Base-by-base conservation (phyloP, 75 land plant species). In the Selaginella tamariscina region DNA sequence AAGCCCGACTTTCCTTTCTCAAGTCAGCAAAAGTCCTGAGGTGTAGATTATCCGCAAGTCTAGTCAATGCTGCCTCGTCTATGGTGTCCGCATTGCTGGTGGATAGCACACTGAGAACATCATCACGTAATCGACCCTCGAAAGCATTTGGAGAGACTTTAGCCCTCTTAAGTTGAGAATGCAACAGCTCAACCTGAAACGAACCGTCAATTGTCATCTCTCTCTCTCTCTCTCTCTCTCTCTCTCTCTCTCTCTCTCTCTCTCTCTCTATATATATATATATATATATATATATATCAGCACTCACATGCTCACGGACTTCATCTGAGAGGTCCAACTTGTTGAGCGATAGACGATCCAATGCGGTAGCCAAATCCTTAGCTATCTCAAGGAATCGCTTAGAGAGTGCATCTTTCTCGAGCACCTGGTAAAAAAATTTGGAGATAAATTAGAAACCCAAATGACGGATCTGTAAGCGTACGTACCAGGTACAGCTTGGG, bases 141-240 rank as follows among this genome's bases (percentile, higher is more conserved):
- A 39, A 15, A 15, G 49, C 15, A 33, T 91, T 88, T 9, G 60
- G 73, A 55, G 79, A 79, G 31, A 57, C 83, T 69, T 84, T 84
- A 54, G 97, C 88, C 75, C 93, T 75, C 71, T 70, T 86, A 44
- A 91, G 85, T 70, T 88, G 97, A 15, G 80, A 26, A 71, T 88
- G 97, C 65, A 91, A 78, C 26, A 91, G 93, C 63, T 84, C 85
- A 68, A 80, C 76, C 97, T 91, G 76, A 29, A n/a, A 62, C 15
- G 15, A 39, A 39, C n/a, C n/a, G n/a, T n/a, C n/a, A n/a, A n/a
- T n/a, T n/a, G n/a, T n/a, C n/a, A n/a, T n/a, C n/a, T n/a, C n/a
- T n/a, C n/a, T n/a, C n/a, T n/a, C n/a, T n/a, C n/a, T n/a, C n/a
- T n/a, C n/a, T n/a, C n/a, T n/a, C n/a, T n/a, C n/a, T n/a, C n/a